These are phyloP conservation scores for Lanmaoa rubissima DNA, from an alignment of 768 basidiomycete genomes.

Conservation along the genomic window DNA sequence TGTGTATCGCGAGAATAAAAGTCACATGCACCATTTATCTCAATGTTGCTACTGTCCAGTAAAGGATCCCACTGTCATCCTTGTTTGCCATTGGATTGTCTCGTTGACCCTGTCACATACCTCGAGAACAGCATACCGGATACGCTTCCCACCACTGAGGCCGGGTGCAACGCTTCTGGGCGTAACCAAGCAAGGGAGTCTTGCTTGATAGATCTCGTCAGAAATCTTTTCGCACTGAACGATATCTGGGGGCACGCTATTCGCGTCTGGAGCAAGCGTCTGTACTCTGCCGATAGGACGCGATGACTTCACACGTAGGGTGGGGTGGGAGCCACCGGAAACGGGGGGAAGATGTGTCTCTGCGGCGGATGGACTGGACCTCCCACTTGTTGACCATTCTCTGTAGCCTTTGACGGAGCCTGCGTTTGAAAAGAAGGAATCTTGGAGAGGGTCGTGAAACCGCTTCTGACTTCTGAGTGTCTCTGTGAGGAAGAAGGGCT, in stretches of 20 bases:
- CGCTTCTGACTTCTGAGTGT: slow-evolving; percentile 78
- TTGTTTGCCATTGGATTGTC: slow-evolving; percentile 1
- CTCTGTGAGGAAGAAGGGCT: slow-evolving; percentile 85
- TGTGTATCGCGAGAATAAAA: background rate
- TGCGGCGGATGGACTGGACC: slow-evolving; percentile 44
- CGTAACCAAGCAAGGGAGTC: slow-evolving; percentile 74
- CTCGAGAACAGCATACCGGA: slow-evolving; percentile 84
- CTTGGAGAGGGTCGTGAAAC: slow-evolving; percentile 88
- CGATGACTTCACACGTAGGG: slow-evolving; percentile 64
- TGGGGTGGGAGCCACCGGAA: slow-evolving; percentile 31
- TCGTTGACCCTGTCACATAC: slow-evolving; percentile 37
- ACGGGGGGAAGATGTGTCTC: slow-evolving; percentile 3
- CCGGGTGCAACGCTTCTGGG: slow-evolving; percentile 66
- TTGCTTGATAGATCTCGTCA: slow-evolving; percentile 68
- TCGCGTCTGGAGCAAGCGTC: slow-evolving; percentile 33
- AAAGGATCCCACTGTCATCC: slow-evolving; percentile 74
- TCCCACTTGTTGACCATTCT: slow-evolving; percentile 68
- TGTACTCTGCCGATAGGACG: slow-evolving; percentile 56
- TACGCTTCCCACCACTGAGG: slow-evolving; percentile 61
- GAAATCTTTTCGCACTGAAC: slow-evolving; percentile 46
- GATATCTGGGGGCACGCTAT: slow-evolving; percentile 29
- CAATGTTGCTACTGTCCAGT: slow-evolving; percentile 87
- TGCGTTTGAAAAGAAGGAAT: slow-evolving; percentile 82
- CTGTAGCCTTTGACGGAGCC: slow-evolving; percentile 76
- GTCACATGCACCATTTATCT: slow-evolving; percentile 60